Base-by-base conservation (phyloP, 352 stramenopile species). In the Phytophthora lateralis region DNA sequence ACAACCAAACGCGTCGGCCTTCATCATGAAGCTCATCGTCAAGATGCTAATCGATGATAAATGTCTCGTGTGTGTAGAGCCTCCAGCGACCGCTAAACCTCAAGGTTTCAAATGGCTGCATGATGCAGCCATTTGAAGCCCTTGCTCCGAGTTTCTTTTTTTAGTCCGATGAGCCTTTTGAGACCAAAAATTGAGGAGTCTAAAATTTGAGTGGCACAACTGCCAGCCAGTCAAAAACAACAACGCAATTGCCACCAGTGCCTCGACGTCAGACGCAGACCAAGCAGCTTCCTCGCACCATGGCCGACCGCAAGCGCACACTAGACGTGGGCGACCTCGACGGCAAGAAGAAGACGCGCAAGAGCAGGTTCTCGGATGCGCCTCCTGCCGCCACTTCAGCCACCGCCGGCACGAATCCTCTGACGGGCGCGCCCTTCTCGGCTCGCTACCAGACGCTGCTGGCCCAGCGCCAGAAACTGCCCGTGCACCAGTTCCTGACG, bases 401-500 rank as follows among this genome's bases (percentile, higher is more conserved):
- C 12, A 15, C 37, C 43, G 24, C 15, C 17, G 46, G 41, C 37
- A 39, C 88, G n/a, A 99, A 99, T 75, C 95, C 96, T 9, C 90
- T 98, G 59, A 99, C 93, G 4, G 80, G 81, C 20, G 44, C 55
- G 17, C 69, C 85, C 3, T 99, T 97, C 78, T 97, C 91, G 8
- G 54, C 78, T 4, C 85, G 85, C 18, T 99, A 99, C 72, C 78
- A 92, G 43, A 85, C 93, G 48, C 88, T 99, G 55, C 75, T 98
- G 45, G 85, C 86, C 46, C 83, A 88, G 26, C 82, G 98, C 29
- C 98, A 99, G 67, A 97, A 98, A 68, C 86, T 99, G 41, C 98
- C 98, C 0, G 97, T 99, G 32, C 99, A 96, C 79, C 78, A 90
- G 20, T 99, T 99, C 72, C 75, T 98, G 50, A 79, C 98, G 47